Evolutionary conservation across 768 basidiomycete species (phyloP).

Genomic region (Inosperma sp.): DNA sequence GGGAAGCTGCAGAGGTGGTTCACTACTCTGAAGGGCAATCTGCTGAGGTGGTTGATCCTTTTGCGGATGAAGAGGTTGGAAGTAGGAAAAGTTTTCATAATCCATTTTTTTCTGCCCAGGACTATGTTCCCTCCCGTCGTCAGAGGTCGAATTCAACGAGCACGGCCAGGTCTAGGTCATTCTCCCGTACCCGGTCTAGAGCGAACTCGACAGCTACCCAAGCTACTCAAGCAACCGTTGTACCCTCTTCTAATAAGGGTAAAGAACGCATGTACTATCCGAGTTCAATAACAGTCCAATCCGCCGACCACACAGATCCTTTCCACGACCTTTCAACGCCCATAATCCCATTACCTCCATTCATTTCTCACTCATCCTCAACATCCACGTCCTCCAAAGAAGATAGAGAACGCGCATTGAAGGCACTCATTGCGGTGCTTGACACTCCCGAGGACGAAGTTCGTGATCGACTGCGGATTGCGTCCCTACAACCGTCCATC

Average conservation of each 20-base stretch:
- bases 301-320: constrained; percentile 24
- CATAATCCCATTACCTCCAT: constrained; percentile 29
- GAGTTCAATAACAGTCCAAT: neutral
- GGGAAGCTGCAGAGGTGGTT: constrained; percentile 68
- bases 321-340: constrained; percentile 39
- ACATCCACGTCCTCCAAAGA: constrained; percentile 36
- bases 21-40: constrained; percentile 35
- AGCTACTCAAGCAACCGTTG: constrained; percentile 24
- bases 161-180: constrained; percentile 4
- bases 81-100: constrained; percentile 39
- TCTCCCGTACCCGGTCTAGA: constrained; percentile 7
- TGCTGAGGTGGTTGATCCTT: constrained; percentile 33
- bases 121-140: constrained; percentile 15
- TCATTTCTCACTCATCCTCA: constrained; percentile 29
- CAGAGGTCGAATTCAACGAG: constrained; percentile 39
- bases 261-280: constrained; percentile 31
- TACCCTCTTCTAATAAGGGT: constrained; percentile 33
- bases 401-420: constrained; percentile 51
- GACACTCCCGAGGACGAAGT: constrained; percentile 45
- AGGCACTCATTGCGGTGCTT: constrained; percentile 66
- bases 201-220: constrained; percentile 9
- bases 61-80: constrained; percentile 25
- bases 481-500: constrained; percentile 56
- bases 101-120: constrained; percentile 38
- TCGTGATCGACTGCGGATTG: constrained; percentile 48